Base-by-base conservation (phyloP, 2,329 filamentous ascomycete species). In the Emydomyces testavorans region DNA sequence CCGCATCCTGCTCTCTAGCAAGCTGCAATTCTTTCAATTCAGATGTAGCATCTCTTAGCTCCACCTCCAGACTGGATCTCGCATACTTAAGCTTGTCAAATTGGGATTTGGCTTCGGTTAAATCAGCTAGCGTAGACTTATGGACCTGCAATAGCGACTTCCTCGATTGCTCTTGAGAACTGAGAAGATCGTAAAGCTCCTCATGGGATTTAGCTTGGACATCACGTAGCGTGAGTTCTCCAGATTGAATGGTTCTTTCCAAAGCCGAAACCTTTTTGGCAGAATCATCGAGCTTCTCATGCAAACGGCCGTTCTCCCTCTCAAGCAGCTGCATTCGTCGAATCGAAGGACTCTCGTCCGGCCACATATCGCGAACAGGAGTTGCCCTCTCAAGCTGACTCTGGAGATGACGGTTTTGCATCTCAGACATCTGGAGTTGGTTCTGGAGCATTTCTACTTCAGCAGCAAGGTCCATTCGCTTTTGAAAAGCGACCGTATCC, bases 211-310 rank as follows among this genome's bases (percentile, higher is more conserved):
- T 89, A 1, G 89, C 84, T 64, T 95, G 89, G 38, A 96, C 79
- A 64, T 96, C 90, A 41, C 88, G 84, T 36, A 95, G 73, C 0
- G 87, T 92, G 4, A 96, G 72, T 63, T 95, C 85, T 10, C 89
- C 92, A 29, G 82, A 85, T 50, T 83, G 84, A 49, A 96, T 82
- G 51, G 81, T 88, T 62, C 85, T 84, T 66, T 96, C 92, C 18
- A 96, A 69, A 0, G 83, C 78, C 5, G 90, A 94, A 2, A 95
- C 83, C 68, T 95, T 95, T 72, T 86, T 90, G 15, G 83, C 75
- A 2, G 90, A 95, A 63, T 95, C 88, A 64, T 96, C 90, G 4
- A 96, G 80, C 77, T 94, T 86, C 53, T 94, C 87, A 60, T 96
- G 90, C 11, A 96, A 75, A 49, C 88, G 81, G 63, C 78, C 89